phyloP scores from a whole-genome alignment of 2,329 filamentous ascomycete genomes.

The Fusarium cicatricum region DNA sequence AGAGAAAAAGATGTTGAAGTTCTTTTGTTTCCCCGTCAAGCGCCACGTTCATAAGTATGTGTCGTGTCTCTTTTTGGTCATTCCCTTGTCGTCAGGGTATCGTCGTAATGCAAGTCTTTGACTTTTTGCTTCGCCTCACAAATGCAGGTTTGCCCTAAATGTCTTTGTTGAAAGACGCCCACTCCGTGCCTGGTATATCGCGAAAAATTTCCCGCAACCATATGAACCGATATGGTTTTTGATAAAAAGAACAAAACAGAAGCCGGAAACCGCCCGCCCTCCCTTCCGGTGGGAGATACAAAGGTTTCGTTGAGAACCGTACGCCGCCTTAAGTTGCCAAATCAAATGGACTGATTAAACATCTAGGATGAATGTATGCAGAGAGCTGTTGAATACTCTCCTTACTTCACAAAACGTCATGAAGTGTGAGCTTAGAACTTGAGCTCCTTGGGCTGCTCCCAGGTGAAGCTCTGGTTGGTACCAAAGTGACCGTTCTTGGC shows the following conservation, averaged over 20 bases:
- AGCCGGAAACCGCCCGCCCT: conserved; percentile 48
- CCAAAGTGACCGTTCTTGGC: conserved; percentile 99
- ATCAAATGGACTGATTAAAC: conserved; percentile 51
- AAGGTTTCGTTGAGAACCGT: conserved; percentile 59
- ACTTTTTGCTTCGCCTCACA: conserved; percentile 47
- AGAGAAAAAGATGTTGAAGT: conserved; percentile 59
- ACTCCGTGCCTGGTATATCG: conserved; percentile 49
- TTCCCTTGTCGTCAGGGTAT: conserved; percentile 49
- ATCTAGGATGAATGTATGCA: conserved; percentile 46
- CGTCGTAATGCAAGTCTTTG: conserved; percentile 52
- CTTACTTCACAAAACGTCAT: conserved; percentile 27
- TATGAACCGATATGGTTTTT: conserved; percentile 37
- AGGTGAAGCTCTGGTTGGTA: conserved; percentile 96
- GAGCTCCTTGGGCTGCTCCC: conserved; percentile 97
- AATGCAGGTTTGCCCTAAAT: conserved; percentile 49
- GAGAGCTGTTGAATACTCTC: conserved; percentile 55
- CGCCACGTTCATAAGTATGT: conserved; percentile 47
- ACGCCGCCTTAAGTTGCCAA: conserved; percentile 51
- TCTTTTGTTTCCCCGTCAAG: conserved; percentile 56
- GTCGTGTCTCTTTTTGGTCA: conserved; percentile 43
- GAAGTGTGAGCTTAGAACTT: conserved; percentile 73
- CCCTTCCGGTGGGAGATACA: conserved; percentile 46
- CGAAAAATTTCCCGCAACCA: conserved; percentile 40
- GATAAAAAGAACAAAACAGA: conserved; percentile 44
- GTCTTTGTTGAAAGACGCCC: conserved; percentile 60